phyloP scores from a whole-genome alignment of 1,284 basidiomycete species.

The Grifola frondosa region DNA sequence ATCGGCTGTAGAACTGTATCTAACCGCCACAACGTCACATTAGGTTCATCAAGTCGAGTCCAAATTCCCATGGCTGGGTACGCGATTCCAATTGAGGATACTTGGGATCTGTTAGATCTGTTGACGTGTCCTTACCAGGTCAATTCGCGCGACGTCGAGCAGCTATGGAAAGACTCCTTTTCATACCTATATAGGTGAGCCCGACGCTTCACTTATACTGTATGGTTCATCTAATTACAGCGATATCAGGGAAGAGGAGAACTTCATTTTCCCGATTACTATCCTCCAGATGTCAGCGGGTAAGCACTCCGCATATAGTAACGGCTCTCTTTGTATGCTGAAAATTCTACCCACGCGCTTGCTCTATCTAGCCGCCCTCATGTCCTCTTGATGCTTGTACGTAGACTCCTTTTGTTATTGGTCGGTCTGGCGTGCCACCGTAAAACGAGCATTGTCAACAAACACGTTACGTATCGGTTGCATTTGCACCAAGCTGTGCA shows the following conservation, averaged over 20 bases:
- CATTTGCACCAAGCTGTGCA: too few species aligned
- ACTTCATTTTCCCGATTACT: constrained; percentile 76
- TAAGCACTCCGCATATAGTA: constrained; percentile 28
- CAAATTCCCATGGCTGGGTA: constrained; percentile 71
- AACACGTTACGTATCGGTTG: too few species aligned
- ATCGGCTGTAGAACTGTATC: not conserved
- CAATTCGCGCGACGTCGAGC: constrained; percentile 66
- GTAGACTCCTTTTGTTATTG: constrained; percentile 17
- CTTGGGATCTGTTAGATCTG: not conserved
- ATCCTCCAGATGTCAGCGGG: constrained; percentile 80
- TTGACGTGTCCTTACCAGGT: constrained; percentile 40
- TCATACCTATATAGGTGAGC: constrained; percentile 61
- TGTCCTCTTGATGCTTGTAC: constrained; percentile 73
- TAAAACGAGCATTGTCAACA: too few species aligned
- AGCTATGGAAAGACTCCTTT: constrained; percentile 78
- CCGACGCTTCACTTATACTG: too few species aligned
- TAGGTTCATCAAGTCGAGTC: constrained; percentile 66
- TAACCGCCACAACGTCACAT: not conserved
- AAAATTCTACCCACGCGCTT: too few species aligned
- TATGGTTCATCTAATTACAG: too few species aligned
- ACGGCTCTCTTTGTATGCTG: not conserved
- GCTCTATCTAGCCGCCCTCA: constrained; percentile 44
- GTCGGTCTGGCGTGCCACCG: not conserved
- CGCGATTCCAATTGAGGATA: not conserved
- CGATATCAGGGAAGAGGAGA: constrained; percentile 56